Base-by-base conservation (phyloP, 2,329 filamentous ascomycete species). In the Zymoseptoria tritici region DNA sequence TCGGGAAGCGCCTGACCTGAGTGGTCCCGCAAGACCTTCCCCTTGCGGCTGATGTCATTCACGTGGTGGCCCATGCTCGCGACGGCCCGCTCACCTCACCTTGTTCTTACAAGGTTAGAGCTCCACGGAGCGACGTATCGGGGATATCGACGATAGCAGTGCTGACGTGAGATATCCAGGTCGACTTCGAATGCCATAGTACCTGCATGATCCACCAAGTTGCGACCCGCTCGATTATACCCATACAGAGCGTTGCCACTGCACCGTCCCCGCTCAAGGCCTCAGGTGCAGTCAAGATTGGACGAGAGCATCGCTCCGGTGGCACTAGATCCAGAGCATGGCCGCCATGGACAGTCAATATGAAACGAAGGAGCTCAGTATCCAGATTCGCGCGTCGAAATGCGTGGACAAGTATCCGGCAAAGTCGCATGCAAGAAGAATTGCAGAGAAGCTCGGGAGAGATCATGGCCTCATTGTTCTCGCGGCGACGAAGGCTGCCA, bases 351-450 rank as follows among this genome's bases (percentile, higher is more conserved):
- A 53, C 9, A 11, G 52, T 31, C 52, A 53, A n/a, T 20, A 53
- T 11, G 22, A n/a, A 9, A 26, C 22, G 22, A 24, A 31, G 16
- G 9, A 53, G 52, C 56, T 55, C 13, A 20, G 54, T 16, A 24
- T 66, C 42, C 56, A 24, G 52, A 61, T 65, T 46, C 54, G 42
- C 13, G 26, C 62, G 13, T 9, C 55, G 16, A 26, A 20, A 50
- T 57, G 59, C 20, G 57, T 64, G 2, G 59, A 69, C 58, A 86
- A 85, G 72, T 87, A 87, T 67, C 94, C 94, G 29, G 92, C 89
- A 69, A 97, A 97, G 79, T 80, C 83, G 21, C 93, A 99, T 75
- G 91, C 90, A 60, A 84, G 83, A 68, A 87, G 88, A 61, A 91
- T 97, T 16, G 88, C 86, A 58, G 85, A 90, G 61, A 87, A 87